phyloP scores from a whole-genome alignment of 176 grass and related monocot species.

The Puccinellia tenuiflora region DNA sequence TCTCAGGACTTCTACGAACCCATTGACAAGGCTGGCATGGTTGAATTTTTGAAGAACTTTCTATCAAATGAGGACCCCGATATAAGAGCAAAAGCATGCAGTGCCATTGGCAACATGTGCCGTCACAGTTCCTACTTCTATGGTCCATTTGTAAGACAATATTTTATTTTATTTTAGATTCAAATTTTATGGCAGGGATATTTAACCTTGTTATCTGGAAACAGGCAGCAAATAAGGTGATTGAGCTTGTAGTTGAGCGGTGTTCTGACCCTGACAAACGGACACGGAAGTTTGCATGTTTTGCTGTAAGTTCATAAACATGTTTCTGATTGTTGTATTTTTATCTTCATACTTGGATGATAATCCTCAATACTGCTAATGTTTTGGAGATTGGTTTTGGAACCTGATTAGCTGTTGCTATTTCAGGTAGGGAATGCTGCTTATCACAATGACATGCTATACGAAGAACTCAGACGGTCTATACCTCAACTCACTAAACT shows the following conservation, averaged over 20 bases:
- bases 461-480: constrained; percentile 66
- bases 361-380: neutral
- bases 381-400: neutral
- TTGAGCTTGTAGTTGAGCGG: constrained; percentile 85
- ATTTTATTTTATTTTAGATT: neutral
- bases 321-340: neutral
- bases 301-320: constrained; percentile 61
- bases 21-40: constrained; percentile 72
- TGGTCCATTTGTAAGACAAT: constrained; percentile 66
- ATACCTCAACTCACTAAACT: constrained; percentile 80
- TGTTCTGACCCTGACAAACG: constrained; percentile 90
- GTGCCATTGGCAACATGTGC: constrained; percentile 98
- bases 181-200: constrained; percentile 5
- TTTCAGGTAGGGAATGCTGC: constrained; percentile 93
- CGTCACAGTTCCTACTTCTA: constrained; percentile 92
- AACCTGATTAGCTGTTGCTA: neutral
- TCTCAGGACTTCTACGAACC: constrained; percentile 80
- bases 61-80: constrained; percentile 62
- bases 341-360: neutral
- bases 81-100: constrained; percentile 96
- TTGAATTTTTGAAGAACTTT: constrained; percentile 67
- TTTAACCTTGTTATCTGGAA: constrained; percentile 19
- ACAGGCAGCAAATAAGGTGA: constrained; percentile 62
- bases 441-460: constrained; percentile 90
- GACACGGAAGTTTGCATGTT: constrained; percentile 94